Evolutionary conservation across 352 stramenopile genomes (phyloP).

Genomic region (Achlya hypogyna): DNA sequence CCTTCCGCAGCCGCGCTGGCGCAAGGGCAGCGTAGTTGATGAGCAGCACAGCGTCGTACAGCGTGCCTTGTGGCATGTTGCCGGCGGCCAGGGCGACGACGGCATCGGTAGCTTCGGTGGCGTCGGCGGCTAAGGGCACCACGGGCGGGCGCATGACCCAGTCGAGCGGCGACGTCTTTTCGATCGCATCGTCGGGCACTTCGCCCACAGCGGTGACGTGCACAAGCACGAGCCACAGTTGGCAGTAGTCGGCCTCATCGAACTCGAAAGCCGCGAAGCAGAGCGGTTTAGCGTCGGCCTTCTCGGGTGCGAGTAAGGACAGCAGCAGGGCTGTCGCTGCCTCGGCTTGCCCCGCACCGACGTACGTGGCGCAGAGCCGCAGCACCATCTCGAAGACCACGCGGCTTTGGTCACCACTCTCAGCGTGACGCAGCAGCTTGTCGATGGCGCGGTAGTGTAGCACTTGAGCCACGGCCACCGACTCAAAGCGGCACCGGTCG

Average conservation of each 20-base stretch:
- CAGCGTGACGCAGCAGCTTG: neutral
- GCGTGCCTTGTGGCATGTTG: neutral
- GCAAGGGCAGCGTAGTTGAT: neutral
- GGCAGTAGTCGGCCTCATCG: neutral
- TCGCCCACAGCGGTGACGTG: neutral
- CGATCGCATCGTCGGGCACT: neutral
- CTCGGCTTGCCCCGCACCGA: neutral
- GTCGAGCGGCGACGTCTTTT: neutral
- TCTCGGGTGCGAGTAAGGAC: neutral
- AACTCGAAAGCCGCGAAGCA: slow-evolving; percentile 15
- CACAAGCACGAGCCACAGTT: slow-evolving; percentile 1
- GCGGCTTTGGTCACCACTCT: neutral
- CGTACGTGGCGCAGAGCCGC: neutral
- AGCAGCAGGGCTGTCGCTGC: neutral
- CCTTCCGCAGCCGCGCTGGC: neutral
- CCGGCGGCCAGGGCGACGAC: neutral
- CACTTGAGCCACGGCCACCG: neutral
- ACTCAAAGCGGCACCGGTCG: neutral
- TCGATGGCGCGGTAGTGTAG: neutral
- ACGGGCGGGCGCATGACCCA: neutral
- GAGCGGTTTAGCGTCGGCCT: neutral
- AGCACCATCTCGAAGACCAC: neutral
- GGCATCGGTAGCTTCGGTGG: neutral
- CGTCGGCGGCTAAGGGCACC: neutral
- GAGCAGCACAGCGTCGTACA: neutral